Evolutionary conservation across 495 filamentous ascomycete species (phyloP), one percentile per base, ranked within the genome.

Genomic region (Bryoglossum gracile): DNA sequence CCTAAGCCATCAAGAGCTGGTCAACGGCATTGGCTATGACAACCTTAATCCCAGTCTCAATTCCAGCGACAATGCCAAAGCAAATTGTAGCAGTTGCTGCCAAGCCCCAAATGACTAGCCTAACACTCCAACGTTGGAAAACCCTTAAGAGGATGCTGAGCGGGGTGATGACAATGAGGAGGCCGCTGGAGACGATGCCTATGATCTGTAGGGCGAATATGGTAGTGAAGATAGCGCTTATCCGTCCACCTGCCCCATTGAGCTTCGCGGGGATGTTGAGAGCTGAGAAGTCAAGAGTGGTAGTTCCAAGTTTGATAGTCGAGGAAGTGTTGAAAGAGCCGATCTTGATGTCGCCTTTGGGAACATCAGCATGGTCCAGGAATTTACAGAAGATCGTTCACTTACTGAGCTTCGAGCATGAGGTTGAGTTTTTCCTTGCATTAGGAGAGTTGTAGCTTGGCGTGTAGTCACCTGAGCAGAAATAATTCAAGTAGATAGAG

Each of bases 241-340:
- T 16, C 18, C 8, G 3, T 14, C 47, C 41, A 8, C 41, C 41
- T 17, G 43, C 17, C 16, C 14, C 18, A 0, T 21, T 21, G 8
- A 55, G 41, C 16, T 55, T 55, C 10, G 45, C 47, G 2, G 41
- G 46, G 8, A 55, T 33, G 25, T 55, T 51, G 8, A 55, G 30
- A 0, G 53, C 53, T 1, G 46, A 50, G 25, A 50, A 55, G 22
- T 55, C 53, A 18, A 55, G 18, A 13, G 21, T 33, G 14, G 41
- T 50, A 24, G 35, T 41, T 42, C 53, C 53, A 14, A 55, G 5
- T 11, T 39, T 16, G 17, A 55, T 3, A 2, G 46, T 50, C 1
- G 53, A 50, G 22, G 43, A 41, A 2, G 36, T 42, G 22, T 33
- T 4, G n/a, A n/a, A n/a, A n/a, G n/a, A n/a, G n/a, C 35, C 37